Evolutionary conservation across 202 grass and related monocot genomes (phyloP).

Genomic region (Eragrostis tef): DNA sequence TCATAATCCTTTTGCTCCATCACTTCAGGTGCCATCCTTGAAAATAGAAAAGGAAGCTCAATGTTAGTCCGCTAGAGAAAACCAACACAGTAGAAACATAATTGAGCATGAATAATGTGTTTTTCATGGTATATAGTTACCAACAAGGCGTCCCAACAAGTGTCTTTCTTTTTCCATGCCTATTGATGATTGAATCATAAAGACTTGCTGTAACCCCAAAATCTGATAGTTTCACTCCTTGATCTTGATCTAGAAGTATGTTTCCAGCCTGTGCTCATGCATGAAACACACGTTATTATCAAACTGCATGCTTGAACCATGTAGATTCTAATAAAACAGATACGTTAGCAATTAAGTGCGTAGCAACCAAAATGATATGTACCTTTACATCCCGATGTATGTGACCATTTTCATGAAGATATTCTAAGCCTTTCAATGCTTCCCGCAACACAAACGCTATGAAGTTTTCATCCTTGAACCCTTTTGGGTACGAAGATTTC

Average conservation of each 20-base stretch:
- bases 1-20: conserved; percentile 95
- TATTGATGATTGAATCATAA: conserved; percentile 80
- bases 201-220: conserved; percentile 89
- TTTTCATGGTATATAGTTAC: conserved; percentile 43
- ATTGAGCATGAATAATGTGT: background rate
- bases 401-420: conserved; percentile 81
- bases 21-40: conserved; percentile 98
- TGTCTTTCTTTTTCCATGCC: conserved; percentile 80
- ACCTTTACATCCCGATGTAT: conserved; percentile 97
- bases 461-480: conserved; percentile 67
- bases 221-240: conserved; percentile 83
- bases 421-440: conserved; percentile 70
- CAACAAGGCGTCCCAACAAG: conserved; percentile 95
- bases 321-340: background rate
- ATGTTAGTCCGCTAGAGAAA: background rate
- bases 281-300: background rate
- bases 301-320: background rate
- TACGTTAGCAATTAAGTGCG: too few species aligned
- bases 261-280: conserved; percentile 72
- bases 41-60: background rate
- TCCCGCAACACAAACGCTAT: conserved; percentile 84
- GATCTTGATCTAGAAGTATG: conserved; percentile 76
- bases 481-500: conserved; percentile 80
- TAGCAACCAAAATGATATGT: background rate
- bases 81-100: background rate